A percentile compares a stretch with the other conserved stretches of the same genome.
These are phyloP conservation scores for Cardiospermum halicacabum DNA, from an alignment of 345 rosid genomes.

Conservation along the genomic window DNA sequence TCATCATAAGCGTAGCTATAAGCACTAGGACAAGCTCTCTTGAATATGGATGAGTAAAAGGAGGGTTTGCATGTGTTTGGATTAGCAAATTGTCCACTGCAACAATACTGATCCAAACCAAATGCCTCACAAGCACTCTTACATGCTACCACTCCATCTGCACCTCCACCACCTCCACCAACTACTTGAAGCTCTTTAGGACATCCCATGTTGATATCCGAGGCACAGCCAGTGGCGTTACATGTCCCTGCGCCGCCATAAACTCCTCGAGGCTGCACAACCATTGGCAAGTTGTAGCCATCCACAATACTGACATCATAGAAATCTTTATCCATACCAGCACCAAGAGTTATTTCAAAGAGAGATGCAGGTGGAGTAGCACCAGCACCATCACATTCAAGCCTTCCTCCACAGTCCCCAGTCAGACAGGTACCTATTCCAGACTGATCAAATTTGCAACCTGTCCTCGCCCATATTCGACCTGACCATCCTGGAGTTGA, in stretches of 20 bases:
- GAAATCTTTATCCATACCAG: conserved; percentile 48
- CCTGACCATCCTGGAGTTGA: conserved; percentile 82
- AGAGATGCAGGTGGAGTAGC: conserved; percentile 82
- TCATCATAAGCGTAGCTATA: conserved; percentile 84
- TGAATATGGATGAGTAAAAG: conserved; percentile 66
- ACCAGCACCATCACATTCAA: conserved; percentile 70
- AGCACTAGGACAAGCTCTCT: conserved; percentile 84
- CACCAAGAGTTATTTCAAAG: conserved; percentile 73
- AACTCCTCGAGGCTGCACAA: conserved; percentile 60
- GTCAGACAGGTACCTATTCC: conserved; percentile 70
- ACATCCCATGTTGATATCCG: conserved; percentile 68
- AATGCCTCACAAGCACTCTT: conserved; percentile 91
- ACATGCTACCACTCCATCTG: conserved; percentile 59
- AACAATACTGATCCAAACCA: conserved; percentile 79
- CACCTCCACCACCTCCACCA: conserved; percentile 39
- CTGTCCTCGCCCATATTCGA: conserved; percentile 86
- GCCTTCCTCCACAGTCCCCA: conserved; percentile 76
- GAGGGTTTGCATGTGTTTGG: conserved; percentile 73
- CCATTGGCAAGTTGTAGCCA: conserved; percentile 81
- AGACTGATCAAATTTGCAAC: conserved; percentile 58
- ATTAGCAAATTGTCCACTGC: conserved; percentile 87
- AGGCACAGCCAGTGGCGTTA: conserved; percentile 74
- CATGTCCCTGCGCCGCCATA: conserved; percentile 39
- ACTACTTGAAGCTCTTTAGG: conserved; percentile 91
- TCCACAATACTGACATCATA: conserved; percentile 83